Conservation (phyloP, 352 stramenopile genomes). For the Phytophthora citrophthora region DNA sequence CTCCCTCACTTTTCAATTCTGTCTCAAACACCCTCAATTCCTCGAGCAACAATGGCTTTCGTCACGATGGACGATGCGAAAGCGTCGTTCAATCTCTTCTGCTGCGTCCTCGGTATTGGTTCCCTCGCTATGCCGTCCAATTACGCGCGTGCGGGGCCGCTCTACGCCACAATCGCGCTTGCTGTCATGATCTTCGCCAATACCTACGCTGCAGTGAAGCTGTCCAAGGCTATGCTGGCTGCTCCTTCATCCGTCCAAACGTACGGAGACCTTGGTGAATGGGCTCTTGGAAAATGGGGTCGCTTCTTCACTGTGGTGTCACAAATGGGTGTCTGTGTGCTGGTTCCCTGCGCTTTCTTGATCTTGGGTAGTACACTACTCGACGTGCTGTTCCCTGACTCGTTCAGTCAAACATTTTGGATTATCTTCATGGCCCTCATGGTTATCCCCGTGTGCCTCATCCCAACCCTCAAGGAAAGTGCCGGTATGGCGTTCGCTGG, state of each 20-base stretch:
- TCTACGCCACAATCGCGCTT: conserved; percentile 20
- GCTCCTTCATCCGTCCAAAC: conserved; percentile 22
- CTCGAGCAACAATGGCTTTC: neutral
- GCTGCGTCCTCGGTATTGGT: conserved; percentile 21
- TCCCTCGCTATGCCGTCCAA: conserved; percentile 29
- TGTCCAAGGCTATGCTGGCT: conserved; percentile 21
- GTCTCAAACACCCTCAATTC: neutral
- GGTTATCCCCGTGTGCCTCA: conserved; percentile 25
- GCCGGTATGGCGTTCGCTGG: conserved; percentile 23
- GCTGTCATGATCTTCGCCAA: conserved; percentile 28
- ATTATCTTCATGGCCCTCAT: conserved; percentile 27
- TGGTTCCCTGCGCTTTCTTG: conserved; percentile 19
- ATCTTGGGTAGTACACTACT: conserved; percentile 20
- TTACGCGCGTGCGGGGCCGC: conserved; percentile 13
- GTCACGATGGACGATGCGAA: conserved; percentile 17
- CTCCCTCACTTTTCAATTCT: conserved; percentile 8
- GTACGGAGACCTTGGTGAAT: conserved; percentile 24
- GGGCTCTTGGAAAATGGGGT: conserved; percentile 20
- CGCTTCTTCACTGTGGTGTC: conserved; percentile 26
- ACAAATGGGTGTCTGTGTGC: conserved; percentile 20
- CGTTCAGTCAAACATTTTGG: conserved; percentile 27
- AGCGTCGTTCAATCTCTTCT: conserved; percentile 22
- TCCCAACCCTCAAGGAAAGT: conserved; percentile 26
- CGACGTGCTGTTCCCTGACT: conserved; percentile 24
- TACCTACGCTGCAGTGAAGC: conserved; percentile 16